Evolutionary conservation across 257 asterid genomes (phyloP).

Genomic region (Plantago elongata): DNA sequence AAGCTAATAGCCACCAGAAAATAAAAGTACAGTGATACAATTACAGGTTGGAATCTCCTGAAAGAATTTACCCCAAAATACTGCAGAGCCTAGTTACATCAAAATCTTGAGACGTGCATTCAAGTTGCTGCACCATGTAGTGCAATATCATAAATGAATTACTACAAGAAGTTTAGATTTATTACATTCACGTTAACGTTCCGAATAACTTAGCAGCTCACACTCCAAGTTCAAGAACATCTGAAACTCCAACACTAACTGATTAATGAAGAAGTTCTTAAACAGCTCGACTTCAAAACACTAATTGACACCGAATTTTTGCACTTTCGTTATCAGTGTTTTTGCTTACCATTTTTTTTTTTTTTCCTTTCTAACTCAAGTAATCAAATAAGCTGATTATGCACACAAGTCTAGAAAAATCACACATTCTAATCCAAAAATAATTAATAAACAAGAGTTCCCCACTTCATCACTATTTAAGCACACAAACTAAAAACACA

Average conservation of each 20-base stretch:
- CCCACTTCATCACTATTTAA: constrained; percentile 8
- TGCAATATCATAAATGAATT: not conserved
- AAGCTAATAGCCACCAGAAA: not conserved
- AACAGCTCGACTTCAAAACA: no score
- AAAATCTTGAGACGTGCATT: no score
- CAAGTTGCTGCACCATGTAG: no score
- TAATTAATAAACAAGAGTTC: constrained; percentile 12
- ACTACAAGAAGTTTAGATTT: not conserved
- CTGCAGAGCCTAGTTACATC: no score
- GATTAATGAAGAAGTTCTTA: no score
- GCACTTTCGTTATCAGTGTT: no score
- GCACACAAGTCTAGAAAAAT: constrained; percentile 4
- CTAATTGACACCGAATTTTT: no score
- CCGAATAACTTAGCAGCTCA: not conserved
- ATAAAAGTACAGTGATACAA: not conserved
- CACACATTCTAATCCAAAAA: constrained; percentile 16
- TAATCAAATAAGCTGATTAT: not conserved
- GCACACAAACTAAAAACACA: not conserved
- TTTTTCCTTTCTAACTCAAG: not conserved
- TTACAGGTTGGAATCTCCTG: no score
- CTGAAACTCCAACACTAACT: not conserved
- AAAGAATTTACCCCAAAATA: no score
- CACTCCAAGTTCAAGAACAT: not conserved
- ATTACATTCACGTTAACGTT: not conserved
- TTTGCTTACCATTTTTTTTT: no score